Percentiles rank a stretch among this genome's conserved stretches.
Conservation (phyloP, 2,329 filamentous ascomycete genomes). For the Xylariaceae sp. region DNA sequence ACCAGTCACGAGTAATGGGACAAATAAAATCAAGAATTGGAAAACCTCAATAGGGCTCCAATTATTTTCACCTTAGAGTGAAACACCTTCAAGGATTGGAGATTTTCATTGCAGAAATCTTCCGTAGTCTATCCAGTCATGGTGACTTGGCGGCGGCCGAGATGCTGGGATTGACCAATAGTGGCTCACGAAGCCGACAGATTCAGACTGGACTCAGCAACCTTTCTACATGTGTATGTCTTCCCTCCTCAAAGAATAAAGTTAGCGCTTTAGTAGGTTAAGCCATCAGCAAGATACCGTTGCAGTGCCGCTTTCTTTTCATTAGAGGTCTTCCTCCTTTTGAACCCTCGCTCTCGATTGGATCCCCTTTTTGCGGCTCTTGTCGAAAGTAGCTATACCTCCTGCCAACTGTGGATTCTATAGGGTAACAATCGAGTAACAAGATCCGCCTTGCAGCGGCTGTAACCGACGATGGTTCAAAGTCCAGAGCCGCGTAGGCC, state of each 20-base stretch:
- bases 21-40: no score
- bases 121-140: no score
- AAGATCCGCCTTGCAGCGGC: conserved; percentile 18
- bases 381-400: conserved; percentile 22
- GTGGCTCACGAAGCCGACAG: neutral
- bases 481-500: conserved; percentile 9
- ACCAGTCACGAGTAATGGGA: neutral
- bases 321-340: neutral
- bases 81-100: no score
- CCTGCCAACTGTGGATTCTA: conserved; percentile 36
- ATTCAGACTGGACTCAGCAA: conserved; percentile 1
- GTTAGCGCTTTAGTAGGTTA: neutral
- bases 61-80: no score
- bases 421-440: conserved; percentile 41
- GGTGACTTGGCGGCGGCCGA: no score
- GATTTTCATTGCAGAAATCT: no score
- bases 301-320: neutral
- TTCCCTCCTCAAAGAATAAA: neutral
- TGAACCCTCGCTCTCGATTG: conserved; percentile 6
- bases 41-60: no score
- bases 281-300: conserved; percentile 1
- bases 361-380: conserved; percentile 16
- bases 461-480: conserved; percentile 16
- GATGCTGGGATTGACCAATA: conserved; percentile 22
- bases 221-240: no score